phyloP scores from a whole-genome alignment of 2,329 filamentous ascomycete genomes.

The Fusarium sp. region DNA sequence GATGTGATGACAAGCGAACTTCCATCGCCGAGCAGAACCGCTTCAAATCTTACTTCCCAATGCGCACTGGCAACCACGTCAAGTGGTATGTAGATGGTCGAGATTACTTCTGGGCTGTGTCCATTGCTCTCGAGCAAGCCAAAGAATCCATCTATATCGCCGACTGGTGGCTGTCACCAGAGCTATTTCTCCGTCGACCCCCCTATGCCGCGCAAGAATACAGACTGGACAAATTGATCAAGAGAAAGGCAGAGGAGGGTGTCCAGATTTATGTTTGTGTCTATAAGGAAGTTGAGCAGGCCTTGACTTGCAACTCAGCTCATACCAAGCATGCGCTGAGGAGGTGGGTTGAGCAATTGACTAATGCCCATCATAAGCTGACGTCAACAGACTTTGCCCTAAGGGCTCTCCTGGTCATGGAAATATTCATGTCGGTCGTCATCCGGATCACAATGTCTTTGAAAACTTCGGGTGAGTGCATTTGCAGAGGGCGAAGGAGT shows the following conservation, averaged over 20 bases:
- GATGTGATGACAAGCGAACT: conserved; percentile 80
- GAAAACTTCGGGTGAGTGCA: conserved; percentile 72
- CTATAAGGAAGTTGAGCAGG: conserved; percentile 85
- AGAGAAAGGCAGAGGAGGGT: conserved; percentile 86
- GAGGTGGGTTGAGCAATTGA: not conserved
- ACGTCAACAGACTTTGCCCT: conserved; percentile 67
- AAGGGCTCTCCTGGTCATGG: conserved; percentile 82
- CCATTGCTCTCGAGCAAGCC: conserved; percentile 85
- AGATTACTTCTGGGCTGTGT: conserved; percentile 96
- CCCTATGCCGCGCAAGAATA: conserved; percentile 85
- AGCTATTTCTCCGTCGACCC: conserved; percentile 84
- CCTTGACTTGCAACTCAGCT: conserved; percentile 87
- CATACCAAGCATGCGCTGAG: conserved; percentile 78
- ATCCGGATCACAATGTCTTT: conserved; percentile 94
- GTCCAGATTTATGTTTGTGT: conserved; percentile 95
- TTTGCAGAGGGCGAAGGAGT: too few species aligned
- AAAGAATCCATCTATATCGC: conserved; percentile 94
- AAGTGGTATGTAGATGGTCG: conserved; percentile 98
- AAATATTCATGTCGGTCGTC: conserved; percentile 88
- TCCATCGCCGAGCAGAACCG: conserved; percentile 77
- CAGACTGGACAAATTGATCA: conserved; percentile 85
- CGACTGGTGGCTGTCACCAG: conserved; percentile 96
- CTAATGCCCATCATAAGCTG: not conserved
- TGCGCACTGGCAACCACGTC: conserved; percentile 82
- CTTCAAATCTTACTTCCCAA: conserved; percentile 90